These are phyloP conservation scores for Raddia distichophylla DNA, from an alignment of 176 grass and related monocot genomes.

Conservation along the genomic window DNA sequence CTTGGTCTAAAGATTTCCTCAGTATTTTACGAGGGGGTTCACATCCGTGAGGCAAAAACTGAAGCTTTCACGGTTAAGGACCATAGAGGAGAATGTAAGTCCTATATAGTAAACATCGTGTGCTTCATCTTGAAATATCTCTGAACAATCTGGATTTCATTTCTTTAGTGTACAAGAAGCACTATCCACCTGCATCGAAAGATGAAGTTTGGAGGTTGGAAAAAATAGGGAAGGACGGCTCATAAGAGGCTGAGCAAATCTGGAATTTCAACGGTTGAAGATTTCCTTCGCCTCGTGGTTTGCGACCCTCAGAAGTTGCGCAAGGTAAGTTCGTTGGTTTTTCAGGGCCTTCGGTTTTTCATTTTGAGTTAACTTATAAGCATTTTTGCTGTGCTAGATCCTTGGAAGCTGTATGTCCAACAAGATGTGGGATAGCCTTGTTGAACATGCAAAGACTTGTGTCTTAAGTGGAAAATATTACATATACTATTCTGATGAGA, in stretches of 20 bases:
- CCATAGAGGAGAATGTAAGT: slow-evolving; percentile 21
- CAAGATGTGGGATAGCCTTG: slow-evolving; percentile 85
- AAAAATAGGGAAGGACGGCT: slow-evolving; percentile 73
- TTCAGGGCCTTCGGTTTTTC: background rate
- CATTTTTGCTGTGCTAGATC: slow-evolving; percentile 52
- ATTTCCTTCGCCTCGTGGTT: slow-evolving; percentile 73
- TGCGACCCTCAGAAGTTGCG: slow-evolving; percentile 69
- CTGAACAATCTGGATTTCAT: slow-evolving; percentile 38
- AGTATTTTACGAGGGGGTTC: too few species aligned
- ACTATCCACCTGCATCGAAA: too few species aligned
- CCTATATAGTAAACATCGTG: background rate
- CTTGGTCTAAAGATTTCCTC: too few species aligned
- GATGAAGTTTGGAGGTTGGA: too few species aligned
- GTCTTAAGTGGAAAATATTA: too few species aligned
- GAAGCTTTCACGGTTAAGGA: too few species aligned
- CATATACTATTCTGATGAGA: slow-evolving; percentile 30
- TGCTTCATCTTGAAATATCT: slow-evolving; percentile 30
- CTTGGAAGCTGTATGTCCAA: slow-evolving; percentile 89
- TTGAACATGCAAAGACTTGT: slow-evolving; percentile 90
- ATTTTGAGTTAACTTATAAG: slow-evolving; percentile 15
- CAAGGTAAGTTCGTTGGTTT: slow-evolving; percentile 52
- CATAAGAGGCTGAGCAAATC: slow-evolving; percentile 74
- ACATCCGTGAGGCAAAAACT: too few species aligned
- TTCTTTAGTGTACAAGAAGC: too few species aligned
- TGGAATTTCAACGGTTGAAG: slow-evolving; percentile 75